Base-by-base conservation (phyloP, 1,284 basidiomycete species). In the Hypsizygus ulmarius region DNA sequence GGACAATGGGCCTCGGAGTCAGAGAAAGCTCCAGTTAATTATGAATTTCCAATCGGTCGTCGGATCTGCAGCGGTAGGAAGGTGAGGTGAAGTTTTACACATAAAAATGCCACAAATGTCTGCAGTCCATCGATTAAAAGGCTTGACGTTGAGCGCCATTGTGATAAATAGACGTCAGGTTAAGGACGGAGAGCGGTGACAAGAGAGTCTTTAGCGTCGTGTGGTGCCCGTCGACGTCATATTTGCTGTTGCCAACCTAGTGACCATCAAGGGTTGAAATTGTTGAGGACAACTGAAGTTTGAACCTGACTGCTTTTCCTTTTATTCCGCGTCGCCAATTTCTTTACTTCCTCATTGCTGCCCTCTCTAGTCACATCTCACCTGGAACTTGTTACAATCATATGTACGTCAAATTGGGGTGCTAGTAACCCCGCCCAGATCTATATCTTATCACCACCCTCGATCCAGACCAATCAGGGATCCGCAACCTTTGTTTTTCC, bases 381-480 rank as follows among this genome's bases (percentile, higher is more conserved):
- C 14, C 30, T 19, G 19, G 12, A 38, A 21, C 30, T 41, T 7
- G 39, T 41, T 32, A 32, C 30, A 12, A 28, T 15, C 39, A 36
- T 21, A 37, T 21, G n/a, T n/a, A 25, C 39, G 21, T 32, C 28
- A 25, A 25, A 25, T 25, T 25, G 21, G 21, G 21, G 21, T 7
- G 15, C 25, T 30, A 32, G 36, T 30, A 30, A 45, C 19, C 39
- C 36, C 39, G 35, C 46, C 19, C 25, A 51, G 37, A 47, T 40
- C 45, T 47, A 28, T 18, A 49, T 52, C 46, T 47, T 51, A 50
- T 52, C 43, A 46, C 47, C 45, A 54, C 43, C n/a, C 25, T 34
- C 51, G 53, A 56, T 56, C 53, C 39, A 39, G 34, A n/a, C 52
- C 47, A 49, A 50, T 47, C 50, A 43, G 45, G 36, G 25, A 10